These are phyloP conservation scores for Entophlyctis luteolus DNA, from an alignment of 192 early-diverging fungal species.

Conservation along the genomic window DNA sequence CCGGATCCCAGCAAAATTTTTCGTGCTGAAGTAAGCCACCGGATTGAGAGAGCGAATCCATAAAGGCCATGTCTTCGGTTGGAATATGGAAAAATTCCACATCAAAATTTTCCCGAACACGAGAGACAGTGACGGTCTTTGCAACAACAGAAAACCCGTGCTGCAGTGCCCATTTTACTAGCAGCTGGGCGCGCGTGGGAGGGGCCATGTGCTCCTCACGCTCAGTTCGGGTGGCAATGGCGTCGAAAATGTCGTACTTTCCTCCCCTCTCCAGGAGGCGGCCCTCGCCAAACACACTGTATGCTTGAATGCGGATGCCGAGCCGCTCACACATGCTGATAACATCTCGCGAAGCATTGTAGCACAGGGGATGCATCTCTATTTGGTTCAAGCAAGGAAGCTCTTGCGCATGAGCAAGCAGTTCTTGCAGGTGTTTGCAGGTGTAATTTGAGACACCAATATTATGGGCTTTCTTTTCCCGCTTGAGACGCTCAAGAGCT, in stretches of 20 bases:
- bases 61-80: not conserved
- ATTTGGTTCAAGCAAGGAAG: conserved; percentile 30
- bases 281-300: conserved; percentile 39
- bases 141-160: conserved; percentile 28
- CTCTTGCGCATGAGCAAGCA: conserved; percentile 24
- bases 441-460: conserved; percentile 73
- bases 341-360: not conserved
- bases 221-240: not conserved
- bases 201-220: too few relatives aligned
- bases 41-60: not conserved
- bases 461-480: conserved; percentile 43
- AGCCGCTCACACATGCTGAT: conserved; percentile 19
- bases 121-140: conserved; percentile 22
- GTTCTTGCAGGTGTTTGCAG: conserved; percentile 51
- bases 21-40: not conserved
- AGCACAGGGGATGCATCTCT: conserved; percentile 39
- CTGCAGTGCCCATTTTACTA: conserved; percentile 35
- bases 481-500: conserved; percentile 33
- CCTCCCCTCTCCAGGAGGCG: conserved; percentile 14
- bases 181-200: conserved; percentile 34
- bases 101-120: conserved; percentile 42
- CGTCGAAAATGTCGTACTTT: not conserved
- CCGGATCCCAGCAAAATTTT: too few relatives aligned
- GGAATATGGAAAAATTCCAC: conserved; percentile 5
- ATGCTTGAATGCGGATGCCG: conserved; percentile 33